Evolutionary conservation across 306 rosid species (phyloP).

Genomic region (Dalbergia cochinchinensis): DNA sequence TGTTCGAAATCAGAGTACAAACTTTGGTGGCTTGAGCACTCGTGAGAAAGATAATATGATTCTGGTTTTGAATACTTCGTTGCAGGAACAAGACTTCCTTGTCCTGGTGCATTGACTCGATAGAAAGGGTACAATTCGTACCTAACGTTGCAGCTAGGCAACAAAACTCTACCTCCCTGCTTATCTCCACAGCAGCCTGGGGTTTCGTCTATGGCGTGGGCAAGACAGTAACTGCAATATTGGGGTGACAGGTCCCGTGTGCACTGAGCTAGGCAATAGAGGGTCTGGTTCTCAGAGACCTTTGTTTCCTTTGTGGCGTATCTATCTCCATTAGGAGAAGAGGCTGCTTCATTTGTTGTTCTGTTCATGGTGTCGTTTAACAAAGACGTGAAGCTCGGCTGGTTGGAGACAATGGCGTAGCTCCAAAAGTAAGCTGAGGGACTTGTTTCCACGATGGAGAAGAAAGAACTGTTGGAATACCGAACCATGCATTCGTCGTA

Average conservation of each 20-base stretch:
- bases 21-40: neutral
- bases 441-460: neutral
- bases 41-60: neutral
- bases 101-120: neutral
- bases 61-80: neutral
- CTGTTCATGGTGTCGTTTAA: neutral
- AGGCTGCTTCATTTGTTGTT: neutral
- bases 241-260: neutral
- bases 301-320: neutral
- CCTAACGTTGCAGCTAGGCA: neutral
- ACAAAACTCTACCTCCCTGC: neutral
- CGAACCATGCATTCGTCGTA: neutral
- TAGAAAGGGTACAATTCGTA: slow-evolving; percentile 31
- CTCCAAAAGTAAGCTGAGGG: neutral
- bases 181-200: neutral
- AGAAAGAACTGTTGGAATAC: neutral
- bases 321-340: neutral
- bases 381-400: too few species aligned
- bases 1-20: neutral
- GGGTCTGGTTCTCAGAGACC: neutral
- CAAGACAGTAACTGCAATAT: neutral
- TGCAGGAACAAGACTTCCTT: neutral
- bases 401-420: neutral
- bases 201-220: neutral
- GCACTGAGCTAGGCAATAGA: neutral